These are phyloP conservation scores for Vaucheria bursata DNA, from an alignment of 352 stramenopile species.

Conservation along the genomic window DNA sequence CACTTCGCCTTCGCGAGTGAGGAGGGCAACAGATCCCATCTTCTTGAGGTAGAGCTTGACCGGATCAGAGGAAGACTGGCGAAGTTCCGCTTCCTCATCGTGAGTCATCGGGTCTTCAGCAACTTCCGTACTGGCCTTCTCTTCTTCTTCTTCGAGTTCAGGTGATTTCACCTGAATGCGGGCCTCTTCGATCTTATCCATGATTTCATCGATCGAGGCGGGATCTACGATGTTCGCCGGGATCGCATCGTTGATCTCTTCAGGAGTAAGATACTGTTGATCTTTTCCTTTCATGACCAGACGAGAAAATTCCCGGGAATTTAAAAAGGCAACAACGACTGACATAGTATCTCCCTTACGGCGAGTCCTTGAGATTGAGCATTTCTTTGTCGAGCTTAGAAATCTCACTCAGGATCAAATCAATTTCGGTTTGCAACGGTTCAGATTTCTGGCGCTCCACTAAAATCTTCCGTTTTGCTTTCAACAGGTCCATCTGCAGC, in stretches of 20 bases:
- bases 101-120: not conserved
- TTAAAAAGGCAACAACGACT: not conserved
- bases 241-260: slow-evolving; percentile 5
- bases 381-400: not conserved
- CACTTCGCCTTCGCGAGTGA: not conserved
- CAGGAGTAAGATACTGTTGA: not conserved
- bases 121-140: not conserved
- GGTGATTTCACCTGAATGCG: not conserved
- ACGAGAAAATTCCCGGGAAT: not conserved
- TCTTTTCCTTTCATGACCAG: not conserved
- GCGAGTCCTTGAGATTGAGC: not conserved
- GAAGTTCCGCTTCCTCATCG: not conserved
- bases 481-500: not conserved
- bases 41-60: not conserved
- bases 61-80: not conserved
- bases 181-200: not conserved
- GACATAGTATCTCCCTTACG: not conserved
- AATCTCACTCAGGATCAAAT: not conserved
- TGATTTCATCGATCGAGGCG: not conserved
- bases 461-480: not conserved
- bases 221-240: not conserved
- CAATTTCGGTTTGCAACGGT: not conserved
- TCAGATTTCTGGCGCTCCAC: not conserved
- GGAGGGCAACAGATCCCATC: not conserved
- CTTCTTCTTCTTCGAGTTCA: not conserved